These are phyloP conservation scores for Tetragonia tetragonoides DNA, from an alignment of 148 eudicot genomes.

Conservation along the genomic window DNA sequence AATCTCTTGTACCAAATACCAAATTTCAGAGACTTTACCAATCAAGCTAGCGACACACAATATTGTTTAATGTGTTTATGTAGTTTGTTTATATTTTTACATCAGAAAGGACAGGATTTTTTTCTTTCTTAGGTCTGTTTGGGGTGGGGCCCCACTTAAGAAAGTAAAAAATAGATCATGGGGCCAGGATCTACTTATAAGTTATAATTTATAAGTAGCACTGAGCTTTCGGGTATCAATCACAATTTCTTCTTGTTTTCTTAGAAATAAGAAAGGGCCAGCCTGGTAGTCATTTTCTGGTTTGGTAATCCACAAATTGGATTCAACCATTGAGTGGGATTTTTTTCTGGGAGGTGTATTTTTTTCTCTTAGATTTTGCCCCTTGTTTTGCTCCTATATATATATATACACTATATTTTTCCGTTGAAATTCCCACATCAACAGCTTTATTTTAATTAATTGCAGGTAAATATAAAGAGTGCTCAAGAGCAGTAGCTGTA, in stretches of 20 bases:
- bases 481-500: background rate
- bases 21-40: too few species aligned
- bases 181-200: background rate
- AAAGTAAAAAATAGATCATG: background rate
- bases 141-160: background rate
- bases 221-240: constrained; percentile 3
- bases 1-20: too few species aligned
- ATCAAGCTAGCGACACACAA: too few species aligned
- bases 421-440: background rate
- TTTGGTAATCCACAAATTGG: constrained; percentile 12
- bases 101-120: too few species aligned
- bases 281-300: background rate
- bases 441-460: constrained; percentile 5
- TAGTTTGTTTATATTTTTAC: too few species aligned
- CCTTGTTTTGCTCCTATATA: background rate
- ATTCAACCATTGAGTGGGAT: constrained; percentile 4
- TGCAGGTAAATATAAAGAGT: constrained; percentile 18
- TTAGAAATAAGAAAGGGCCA: background rate
- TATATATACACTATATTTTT: constrained; percentile 8
- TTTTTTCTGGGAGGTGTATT: too few species aligned
- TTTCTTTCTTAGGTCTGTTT: background rate
- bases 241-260: background rate
- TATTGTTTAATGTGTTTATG: too few species aligned
- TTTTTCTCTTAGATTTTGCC: constrained; percentile 19
- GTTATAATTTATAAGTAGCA: background rate